A percentile compares a stretch with the other conserved stretches of the same genome.
These are phyloP conservation scores for Nicotiana tabacum DNA, from an alignment of 257 asterid genomes.

Conservation along the genomic window DNA sequence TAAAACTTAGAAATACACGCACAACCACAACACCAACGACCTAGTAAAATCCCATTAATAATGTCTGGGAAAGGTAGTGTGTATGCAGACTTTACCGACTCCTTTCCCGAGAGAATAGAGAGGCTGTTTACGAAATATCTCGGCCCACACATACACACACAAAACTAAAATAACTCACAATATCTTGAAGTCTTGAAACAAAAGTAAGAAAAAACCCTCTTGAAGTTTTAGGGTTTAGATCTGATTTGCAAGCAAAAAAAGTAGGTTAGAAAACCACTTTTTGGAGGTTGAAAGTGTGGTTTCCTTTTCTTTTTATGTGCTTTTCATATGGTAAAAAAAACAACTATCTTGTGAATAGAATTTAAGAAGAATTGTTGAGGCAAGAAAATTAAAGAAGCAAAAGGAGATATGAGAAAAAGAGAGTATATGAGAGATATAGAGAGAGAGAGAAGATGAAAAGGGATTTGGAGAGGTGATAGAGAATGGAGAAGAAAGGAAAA, in stretches of 20 bases:
- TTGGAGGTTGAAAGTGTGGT: not conserved
- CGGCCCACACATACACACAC: not conserved
- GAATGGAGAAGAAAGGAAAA: constrained; percentile 12
- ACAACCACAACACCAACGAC: not conserved
- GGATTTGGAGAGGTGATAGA: not conserved
- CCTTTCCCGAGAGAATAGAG: too few relatives aligned
- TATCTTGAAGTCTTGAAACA: not conserved
- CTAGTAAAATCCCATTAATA: too few relatives aligned
- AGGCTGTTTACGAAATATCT: too few relatives aligned
- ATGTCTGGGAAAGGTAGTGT: too few relatives aligned
- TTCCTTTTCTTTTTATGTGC: not conserved
- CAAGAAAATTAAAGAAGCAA: constrained; percentile 1
- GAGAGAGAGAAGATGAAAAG: not conserved
- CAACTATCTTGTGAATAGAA: constrained; percentile 63
- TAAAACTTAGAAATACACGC: not conserved
- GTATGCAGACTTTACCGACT: too few relatives aligned
- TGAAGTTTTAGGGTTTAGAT: constrained; percentile 2
- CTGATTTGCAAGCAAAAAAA: not conserved
- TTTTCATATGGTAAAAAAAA: not conserved
- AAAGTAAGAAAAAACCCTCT: not conserved
- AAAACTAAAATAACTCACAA: not conserved
- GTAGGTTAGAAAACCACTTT: not conserved
- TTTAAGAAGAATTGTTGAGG: constrained; percentile 41
- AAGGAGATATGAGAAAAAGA: not conserved
- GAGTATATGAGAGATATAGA: constrained; percentile 9